Evolutionary conservation across 345 rosid genomes (phyloP), one percentile per base, ranked within the genome.

Genomic region (Camelina sativa): DNA sequence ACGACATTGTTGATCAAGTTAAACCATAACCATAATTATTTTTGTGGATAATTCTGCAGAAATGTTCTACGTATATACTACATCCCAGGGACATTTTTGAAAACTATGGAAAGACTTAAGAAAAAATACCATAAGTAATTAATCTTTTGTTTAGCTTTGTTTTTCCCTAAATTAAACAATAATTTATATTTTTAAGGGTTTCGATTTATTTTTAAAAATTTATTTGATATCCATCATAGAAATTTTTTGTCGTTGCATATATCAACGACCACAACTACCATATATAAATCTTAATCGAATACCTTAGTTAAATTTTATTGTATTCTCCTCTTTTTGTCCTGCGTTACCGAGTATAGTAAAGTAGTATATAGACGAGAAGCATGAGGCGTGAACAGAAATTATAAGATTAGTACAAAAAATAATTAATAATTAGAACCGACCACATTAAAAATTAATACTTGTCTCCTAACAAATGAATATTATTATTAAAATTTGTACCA

Each of bases 371-470:
- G 10, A 53, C 25, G 60, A 35, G 53, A 25, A 63, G 41, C 79
- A 62, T 69, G 63, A 44, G 58, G 79, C 20, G 34, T 61, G 69
- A 76, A 76, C 65, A 76, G 19, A 69, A 48, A 69, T 47, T 54
- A 69, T 62, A 76, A 76, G 70, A 76, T 62, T 76, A 76, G 54
- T 46, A 62, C 28, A 1, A 34, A 53, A 63, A 46, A 44, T 32
- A 50, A 61, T 67, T 25, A 58, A 53, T 52, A 62, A 68, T 44
- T 17, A n/a, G 19, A 76, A 70, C 80, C 80, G 80, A 63, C 80
- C 80, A 76, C 47, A 70, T 70, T 23, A 47, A 70, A 37, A 23
- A 76, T 23, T 76, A 47, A 20, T 70, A 47, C 6, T 37, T 37
- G 63, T 47, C 54, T 48, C 22, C 43, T 46, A 28, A 38, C 76